Base-by-base conservation (phyloP, 352 stramenopile species). In the Phytopythium cucurbitacearum region DNA sequence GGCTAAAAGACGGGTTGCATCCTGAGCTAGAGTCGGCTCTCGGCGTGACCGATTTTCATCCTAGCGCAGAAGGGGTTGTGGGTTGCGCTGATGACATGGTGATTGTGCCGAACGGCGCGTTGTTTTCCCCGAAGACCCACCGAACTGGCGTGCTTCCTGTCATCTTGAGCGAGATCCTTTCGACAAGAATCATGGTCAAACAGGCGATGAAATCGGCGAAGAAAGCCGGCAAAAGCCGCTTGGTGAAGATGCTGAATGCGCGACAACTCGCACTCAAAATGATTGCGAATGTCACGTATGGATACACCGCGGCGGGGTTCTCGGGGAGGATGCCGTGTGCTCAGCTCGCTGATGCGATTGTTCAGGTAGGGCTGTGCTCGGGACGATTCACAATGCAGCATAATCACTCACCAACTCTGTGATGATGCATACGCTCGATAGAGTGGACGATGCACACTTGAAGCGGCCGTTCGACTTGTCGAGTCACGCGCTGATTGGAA, bases 271-370 rank as follows among this genome's bases (percentile, higher is more conserved):
- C 97, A 21, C 73, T 99, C 12, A 99, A 99, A 72, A 96, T 99
- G 82, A 95, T 99, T 44, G 94, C 97, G 4, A 99, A 99, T 71
- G 97, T 99, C 32, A 99, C 96, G 12, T 99, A 99, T 68, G 96
- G 93, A 5, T 99, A 99, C 77, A 99, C 97, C 5, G 95, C 93
- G 2, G 98, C 98, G 13, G 97, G 96, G 0, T 99, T 99, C 71
- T 98, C 89, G 37, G 98, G 98, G 1, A 76, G 98, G 13, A 99
- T 98, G 84, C 95, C 95, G 5, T 98, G 91, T 58, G 83, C 89
- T 38, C 87, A 98, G 67, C 76, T 99, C 8, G 97, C 97, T 7
- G 98, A 99, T 73, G 85, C 97, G 2, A 99, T 99, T 62, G 98
- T 99, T 37, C 87, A 98, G 67, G 96, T 91, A 63, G 12, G 42